Conservation (phyloP, 2,329 filamentous ascomycete genomes). For the Thermomyces lanuginosus region DNA sequence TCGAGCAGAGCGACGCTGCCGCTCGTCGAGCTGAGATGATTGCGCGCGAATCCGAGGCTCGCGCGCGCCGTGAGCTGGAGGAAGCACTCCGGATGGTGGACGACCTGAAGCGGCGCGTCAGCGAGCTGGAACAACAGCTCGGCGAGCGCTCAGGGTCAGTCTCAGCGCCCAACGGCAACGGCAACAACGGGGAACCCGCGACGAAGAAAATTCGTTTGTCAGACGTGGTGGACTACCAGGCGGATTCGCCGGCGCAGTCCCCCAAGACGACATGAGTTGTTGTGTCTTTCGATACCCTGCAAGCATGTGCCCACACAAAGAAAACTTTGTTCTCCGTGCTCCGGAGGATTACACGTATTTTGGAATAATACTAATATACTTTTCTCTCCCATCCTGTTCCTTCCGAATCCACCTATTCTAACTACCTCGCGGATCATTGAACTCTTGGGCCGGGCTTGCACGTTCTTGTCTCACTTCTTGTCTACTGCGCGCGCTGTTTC, state of each 20-base stretch:
- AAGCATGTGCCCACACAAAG: constrained; percentile 3
- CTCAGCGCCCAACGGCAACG: constrained; percentile 8
- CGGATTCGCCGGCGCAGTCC: constrained; percentile 17
- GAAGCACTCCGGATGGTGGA: constrained; percentile 65
- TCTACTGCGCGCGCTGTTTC: too few relatives aligned
- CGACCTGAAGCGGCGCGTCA: constrained; percentile 64
- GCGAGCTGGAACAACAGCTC: constrained; percentile 51
- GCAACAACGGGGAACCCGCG: constrained; percentile 28
- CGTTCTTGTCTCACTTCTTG: too few relatives aligned
- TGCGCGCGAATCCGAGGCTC: constrained; percentile 37
- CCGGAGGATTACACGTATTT: too few relatives aligned
- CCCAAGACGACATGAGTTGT: constrained; percentile 14
- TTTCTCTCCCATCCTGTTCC: too few relatives aligned
- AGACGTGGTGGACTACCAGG: constrained; percentile 34
- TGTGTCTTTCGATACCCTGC: constrained; percentile 8
- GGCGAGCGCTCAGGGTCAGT: constrained; percentile 17
- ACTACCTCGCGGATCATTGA: too few relatives aligned
- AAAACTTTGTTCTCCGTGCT: constrained; percentile 1
- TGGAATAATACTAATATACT: too few relatives aligned
- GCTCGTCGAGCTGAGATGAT: constrained; percentile 44
- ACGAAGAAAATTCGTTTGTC: constrained; percentile 42
- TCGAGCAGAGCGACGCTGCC: constrained; percentile 59
- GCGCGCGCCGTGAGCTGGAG: constrained; percentile 49
- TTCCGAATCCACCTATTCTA: too few relatives aligned
- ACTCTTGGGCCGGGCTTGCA: too few relatives aligned